These are phyloP conservation scores for Chaetomiaceae sp. DNA, from an alignment of 2,329 filamentous ascomycete species.

Conservation along the genomic window DNA sequence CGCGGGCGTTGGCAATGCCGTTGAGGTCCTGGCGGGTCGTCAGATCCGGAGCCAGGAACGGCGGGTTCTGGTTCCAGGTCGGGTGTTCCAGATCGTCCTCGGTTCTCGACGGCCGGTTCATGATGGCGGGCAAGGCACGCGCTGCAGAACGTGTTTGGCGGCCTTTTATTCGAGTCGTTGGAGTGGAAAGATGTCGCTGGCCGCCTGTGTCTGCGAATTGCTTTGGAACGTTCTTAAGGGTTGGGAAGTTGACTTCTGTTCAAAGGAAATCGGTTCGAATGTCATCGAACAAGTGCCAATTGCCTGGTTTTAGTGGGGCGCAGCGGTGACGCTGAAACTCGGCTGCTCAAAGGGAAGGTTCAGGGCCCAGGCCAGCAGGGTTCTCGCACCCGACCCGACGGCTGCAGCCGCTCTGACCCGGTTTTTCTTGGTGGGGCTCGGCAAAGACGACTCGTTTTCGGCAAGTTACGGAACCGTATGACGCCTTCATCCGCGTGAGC, in stretches of 20 bases:
- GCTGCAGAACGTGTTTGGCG: not conserved
- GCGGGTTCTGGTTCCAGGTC: conserved; percentile 52
- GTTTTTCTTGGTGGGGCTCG: not conserved
- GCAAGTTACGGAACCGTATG: conserved; percentile 1
- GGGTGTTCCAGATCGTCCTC: conserved; percentile 44
- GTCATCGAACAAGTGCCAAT: not conserved
- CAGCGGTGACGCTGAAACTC: conserved; percentile 8
- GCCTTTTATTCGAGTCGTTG: not conserved
- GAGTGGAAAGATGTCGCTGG: not conserved
- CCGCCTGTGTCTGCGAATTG: not conserved
- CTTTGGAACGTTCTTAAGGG: not conserved
- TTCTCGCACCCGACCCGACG: conserved; percentile 1
- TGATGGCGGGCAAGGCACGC: conserved; percentile 25
- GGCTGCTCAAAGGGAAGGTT: not conserved
- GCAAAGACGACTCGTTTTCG: not conserved
- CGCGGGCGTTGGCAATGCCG: conserved; percentile 48
- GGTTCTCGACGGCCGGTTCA: conserved; percentile 54
- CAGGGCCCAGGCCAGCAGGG: not conserved
- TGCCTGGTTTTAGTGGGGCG: conserved; percentile 5
- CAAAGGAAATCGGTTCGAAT: not conserved
- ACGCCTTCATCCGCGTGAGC: not conserved
- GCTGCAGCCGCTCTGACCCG: not conserved
- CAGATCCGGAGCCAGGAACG: conserved; percentile 42
- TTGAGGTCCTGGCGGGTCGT: conserved; percentile 54
- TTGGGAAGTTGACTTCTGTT: too few species aligned